Base-by-base conservation (phyloP, 495 filamentous ascomycete genomes). In the Oleoguttula mirabilis region DNA sequence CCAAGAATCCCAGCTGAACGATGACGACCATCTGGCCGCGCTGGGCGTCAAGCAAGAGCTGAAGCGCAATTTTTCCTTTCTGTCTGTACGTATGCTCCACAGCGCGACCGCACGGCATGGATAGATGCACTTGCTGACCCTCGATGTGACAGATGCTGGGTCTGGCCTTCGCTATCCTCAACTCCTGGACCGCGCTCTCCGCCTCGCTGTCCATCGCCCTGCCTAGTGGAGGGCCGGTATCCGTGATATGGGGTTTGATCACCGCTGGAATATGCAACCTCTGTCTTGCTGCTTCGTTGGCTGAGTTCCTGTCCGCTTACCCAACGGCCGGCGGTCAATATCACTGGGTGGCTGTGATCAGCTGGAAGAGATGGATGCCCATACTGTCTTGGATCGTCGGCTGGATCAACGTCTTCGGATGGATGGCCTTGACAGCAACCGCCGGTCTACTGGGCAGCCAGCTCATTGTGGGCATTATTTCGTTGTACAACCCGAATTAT, bases 351-450 rank as follows among this genome's bases (percentile, higher is more conserved):
- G 78, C 80, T 4, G 65, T 80, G 56, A 66, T 80, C 23, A 64
- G 69, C 16, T 76, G 70, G 65, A 60, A 65, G 50, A 62, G 55
- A 34, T 82, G 70, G 70, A 72, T 75, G 33, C 73, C 74, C 1
- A 58, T 76, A 16, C 60, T 84, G 4, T 76, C 71, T 10, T 86
- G 76, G 72, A 72, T 77, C 22, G 82, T 77, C 0, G 81, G 81
- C 8, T 86, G 80, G 80, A 75, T 84, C 43, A 84, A 81, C 55
- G 73, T 78, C 21, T 72, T 74, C 22, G 81, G 78, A 14, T 84
- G 80, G 80, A 79, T 84, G 44, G 45, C 50, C 3, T 37, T 61
- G 21, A 48, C 55, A 0, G 61, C 61, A 21, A 56, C 60, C 8
- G 61, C 48, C 4, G 61, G 61, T 3, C 55, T 62, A 10, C 55